Conservation (phyloP, 2,329 filamentous ascomycete species). For the Fusarium aywerte region DNA sequence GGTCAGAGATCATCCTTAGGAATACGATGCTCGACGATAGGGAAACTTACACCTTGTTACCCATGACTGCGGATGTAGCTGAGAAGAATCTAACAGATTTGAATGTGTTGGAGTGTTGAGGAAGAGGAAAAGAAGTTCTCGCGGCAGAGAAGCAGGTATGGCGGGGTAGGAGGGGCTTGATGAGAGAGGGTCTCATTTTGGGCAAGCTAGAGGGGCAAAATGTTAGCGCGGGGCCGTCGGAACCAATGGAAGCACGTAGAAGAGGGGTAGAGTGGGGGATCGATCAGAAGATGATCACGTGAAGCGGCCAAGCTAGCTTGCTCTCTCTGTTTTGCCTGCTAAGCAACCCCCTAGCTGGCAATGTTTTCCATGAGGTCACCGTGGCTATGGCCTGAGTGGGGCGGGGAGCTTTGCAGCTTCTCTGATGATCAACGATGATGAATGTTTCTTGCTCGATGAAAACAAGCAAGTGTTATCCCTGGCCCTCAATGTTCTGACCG, state of each 20-base stretch:
- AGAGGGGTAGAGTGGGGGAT: slow-evolving; percentile 20
- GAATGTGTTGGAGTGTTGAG: slow-evolving; percentile 57
- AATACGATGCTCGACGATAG: slow-evolving; percentile 14
- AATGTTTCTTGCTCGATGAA: slow-evolving; percentile 1
- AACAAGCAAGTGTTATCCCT: slow-evolving; percentile 22
- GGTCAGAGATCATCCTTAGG: slow-evolving; percentile 37
- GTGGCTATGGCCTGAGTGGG: slow-evolving; percentile 36
- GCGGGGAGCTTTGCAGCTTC: slow-evolving; percentile 35
- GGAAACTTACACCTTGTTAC: slow-evolving; percentile 71
- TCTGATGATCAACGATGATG: slow-evolving; percentile 33
- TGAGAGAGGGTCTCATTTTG: slow-evolving; percentile 59
- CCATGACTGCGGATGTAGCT: slow-evolving; percentile 75
- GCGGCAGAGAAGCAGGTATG: slow-evolving; percentile 55
- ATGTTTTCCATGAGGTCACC: slow-evolving; percentile 45
- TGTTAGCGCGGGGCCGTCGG: slow-evolving; percentile 50
- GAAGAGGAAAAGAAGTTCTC: slow-evolving; percentile 56
- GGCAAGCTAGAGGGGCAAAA: slow-evolving; percentile 55
- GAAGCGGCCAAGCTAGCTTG: slow-evolving; percentile 37
- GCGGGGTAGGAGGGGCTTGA: slow-evolving; percentile 61
- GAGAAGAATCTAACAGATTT: slow-evolving; percentile 58
- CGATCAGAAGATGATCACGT: slow-evolving; percentile 53
- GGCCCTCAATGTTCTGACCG: slow-evolving; percentile 27
- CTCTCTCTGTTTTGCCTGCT: slow-evolving; percentile 23
- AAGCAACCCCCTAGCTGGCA: neutral
- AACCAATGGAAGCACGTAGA: slow-evolving; percentile 43